Evolutionary conservation across 1,284 basidiomycete species (phyloP).

Genomic region (Microbotryum silenes-acaulis): DNA sequence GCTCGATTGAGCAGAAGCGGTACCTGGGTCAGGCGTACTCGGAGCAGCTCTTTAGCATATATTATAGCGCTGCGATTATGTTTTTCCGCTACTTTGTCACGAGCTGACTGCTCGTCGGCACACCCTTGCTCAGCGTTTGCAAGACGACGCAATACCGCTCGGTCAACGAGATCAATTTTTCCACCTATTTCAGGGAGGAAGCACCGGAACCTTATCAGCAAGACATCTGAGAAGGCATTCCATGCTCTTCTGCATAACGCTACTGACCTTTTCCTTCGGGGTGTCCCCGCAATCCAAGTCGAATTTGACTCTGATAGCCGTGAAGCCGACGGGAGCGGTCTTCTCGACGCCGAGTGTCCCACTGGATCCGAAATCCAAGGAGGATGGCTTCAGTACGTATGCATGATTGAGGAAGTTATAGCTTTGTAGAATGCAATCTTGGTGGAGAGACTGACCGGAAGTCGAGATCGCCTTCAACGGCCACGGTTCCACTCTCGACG

Average conservation of each 20-base stretch:
- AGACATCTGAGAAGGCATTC: no score
- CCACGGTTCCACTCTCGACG: conserved; percentile 1
- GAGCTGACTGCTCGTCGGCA: neutral
- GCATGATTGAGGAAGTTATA: no score
- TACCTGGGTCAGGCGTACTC: neutral
- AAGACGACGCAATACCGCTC: conserved; percentile 23
- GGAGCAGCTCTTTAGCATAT: neutral
- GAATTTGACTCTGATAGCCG: conserved; percentile 16
- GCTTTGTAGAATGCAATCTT: no score
- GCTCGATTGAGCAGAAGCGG: no score
- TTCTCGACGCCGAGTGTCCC: conserved; percentile 21
- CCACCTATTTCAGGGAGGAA: conserved; percentile 3
- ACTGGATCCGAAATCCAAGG: neutral
- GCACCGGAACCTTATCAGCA: neutral
- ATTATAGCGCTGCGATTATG: no score
- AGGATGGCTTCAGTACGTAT: neutral
- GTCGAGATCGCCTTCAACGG: conserved; percentile 14
- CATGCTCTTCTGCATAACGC: no score
- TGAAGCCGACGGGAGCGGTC: conserved; percentile 16
- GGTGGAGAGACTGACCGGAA: conserved; percentile 1
- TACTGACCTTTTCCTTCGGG: conserved; percentile 8
- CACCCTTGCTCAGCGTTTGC: conserved; percentile 9
- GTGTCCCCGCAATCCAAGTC: conserved; percentile 16
- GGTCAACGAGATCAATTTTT: conserved; percentile 15
- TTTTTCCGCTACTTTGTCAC: neutral